Evolutionary conservation across 2,329 filamentous ascomycete genomes (phyloP), one percentile per base, ranked within the genome.

Genomic region (Emergomyces orientalis): DNA sequence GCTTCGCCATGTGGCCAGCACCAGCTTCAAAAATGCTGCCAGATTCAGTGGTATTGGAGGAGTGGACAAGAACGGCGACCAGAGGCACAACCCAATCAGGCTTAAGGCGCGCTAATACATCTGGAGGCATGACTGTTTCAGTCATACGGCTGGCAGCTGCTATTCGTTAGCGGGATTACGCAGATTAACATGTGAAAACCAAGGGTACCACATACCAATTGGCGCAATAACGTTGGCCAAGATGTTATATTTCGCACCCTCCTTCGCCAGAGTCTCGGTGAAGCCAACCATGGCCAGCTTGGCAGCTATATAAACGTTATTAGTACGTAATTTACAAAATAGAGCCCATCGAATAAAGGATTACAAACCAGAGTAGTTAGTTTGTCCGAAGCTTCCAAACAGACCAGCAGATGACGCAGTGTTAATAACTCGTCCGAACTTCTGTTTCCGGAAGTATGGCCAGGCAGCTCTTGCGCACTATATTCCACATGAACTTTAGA

Each of bases 401-500:
- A 99, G 83, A 71, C 94, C 94, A 65, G 94, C 92, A 63, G 91
- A 91, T n/a, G 93, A 97, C 45, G 93, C 86, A 30, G 94, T 97
- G 83, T 95, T 97, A 80, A 99, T 96, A 69, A 99, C 83, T 71
- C 94, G 86, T 67, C 94, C 94, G 76, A 90, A 99, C 85, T 97
- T 97, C 80, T 99, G 94, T 81, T 97, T 97, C 73, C 93, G 86
- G 84, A 99, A 97, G 78, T 97, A 83, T 64, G 93, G 91, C 93
- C 94, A 99, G 60, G 94, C 94, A 66, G 94, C 94, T 76, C 87
- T 88, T 65, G 94, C 84, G 76, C 90, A 96, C 85, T 83, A 67
- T 63, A 34, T 19, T 14, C 25, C 13, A 25, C 17, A 3, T 17
- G 19, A 52, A 27, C 3, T 27, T 60, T 27, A 60, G 43, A 51